phyloP scores from a whole-genome alignment of 495 filamentous ascomycete genomes.

The Paragyromitra xinjiangensis region DNA sequence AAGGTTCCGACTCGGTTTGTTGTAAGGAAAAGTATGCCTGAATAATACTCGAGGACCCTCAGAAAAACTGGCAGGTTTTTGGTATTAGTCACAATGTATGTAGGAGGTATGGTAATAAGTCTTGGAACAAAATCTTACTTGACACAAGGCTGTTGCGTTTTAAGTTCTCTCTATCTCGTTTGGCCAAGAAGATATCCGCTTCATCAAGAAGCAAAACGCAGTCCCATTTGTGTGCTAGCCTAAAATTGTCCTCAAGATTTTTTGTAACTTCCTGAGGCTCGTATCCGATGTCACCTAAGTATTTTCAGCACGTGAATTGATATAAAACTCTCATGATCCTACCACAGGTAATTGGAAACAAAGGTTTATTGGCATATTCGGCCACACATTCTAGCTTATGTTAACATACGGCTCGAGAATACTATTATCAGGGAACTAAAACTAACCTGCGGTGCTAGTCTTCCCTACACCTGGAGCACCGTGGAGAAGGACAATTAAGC shows the following conservation, averaged over 20 bases:
- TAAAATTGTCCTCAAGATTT: slow-evolving; percentile 60
- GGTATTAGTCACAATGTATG: too few species aligned
- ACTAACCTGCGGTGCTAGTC: slow-evolving; percentile 26
- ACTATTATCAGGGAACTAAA: slow-evolving; percentile 34
- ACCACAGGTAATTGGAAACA: slow-evolving; percentile 45
- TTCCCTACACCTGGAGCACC: slow-evolving; percentile 23
- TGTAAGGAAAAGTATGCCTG: slow-evolving; percentile 66
- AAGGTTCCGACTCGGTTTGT: slow-evolving; percentile 67
- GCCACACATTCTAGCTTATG: slow-evolving; percentile 36
- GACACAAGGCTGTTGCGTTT: slow-evolving; percentile 64
- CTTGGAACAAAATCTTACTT: background rate
- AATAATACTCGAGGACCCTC: slow-evolving; percentile 68
- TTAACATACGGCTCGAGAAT: background rate
- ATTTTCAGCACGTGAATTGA: background rate
- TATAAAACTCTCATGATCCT: background rate
- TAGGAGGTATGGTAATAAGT: background rate
- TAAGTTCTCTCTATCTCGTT: slow-evolving; percentile 60
- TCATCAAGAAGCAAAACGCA: slow-evolving; percentile 68
- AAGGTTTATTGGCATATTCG: slow-evolving; percentile 27
- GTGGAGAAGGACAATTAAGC: slow-evolving; percentile 33
- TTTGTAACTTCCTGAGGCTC: slow-evolving; percentile 60
- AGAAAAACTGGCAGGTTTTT: slow-evolving; percentile 61
- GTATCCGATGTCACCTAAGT: slow-evolving; percentile 58
- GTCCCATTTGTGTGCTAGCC: slow-evolving; percentile 62
- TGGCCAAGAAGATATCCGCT: slow-evolving; percentile 66